These are phyloP conservation scores for Cyclotella sp. DNA, from an alignment of 108 stramenopile species.

Conservation along the genomic window DNA sequence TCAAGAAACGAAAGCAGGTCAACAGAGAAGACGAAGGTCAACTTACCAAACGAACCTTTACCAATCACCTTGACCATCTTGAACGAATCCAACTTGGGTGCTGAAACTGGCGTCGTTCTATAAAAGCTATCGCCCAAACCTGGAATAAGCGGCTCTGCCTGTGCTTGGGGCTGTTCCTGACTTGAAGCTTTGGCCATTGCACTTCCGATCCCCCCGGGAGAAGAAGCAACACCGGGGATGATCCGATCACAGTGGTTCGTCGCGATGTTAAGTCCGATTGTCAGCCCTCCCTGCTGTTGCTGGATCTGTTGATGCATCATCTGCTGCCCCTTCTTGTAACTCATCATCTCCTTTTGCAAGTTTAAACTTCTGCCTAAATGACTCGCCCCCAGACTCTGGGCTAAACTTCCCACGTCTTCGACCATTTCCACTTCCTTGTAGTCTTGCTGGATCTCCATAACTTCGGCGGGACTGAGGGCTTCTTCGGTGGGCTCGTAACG, in stretches of 20 bases:
- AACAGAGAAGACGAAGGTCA: background rate
- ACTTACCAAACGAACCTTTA: conserved; percentile 94
- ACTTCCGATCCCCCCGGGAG: conserved; percentile 75
- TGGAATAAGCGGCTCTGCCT: conserved; percentile 32
- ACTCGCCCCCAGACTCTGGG: conserved; percentile 83
- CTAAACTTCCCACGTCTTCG: conserved; percentile 87
- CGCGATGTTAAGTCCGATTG: conserved; percentile 4
- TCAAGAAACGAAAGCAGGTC: background rate
- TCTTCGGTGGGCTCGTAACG: conserved; percentile 79
- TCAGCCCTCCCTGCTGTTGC: conserved; percentile 23
- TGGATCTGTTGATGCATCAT: conserved; percentile 33
- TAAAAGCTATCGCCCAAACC: conserved; percentile 70
- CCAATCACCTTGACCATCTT: conserved; percentile 92
- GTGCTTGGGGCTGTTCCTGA: conserved; percentile 3
- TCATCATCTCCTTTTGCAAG: conserved; percentile 71
- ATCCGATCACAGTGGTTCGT: conserved; percentile 4
- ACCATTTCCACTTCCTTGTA: conserved; percentile 86
- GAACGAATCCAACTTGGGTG: conserved; percentile 87
- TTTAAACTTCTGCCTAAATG: conserved; percentile 81
- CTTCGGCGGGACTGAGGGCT: conserved; percentile 69
- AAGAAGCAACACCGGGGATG: background rate
- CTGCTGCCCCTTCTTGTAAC: conserved; percentile 26
- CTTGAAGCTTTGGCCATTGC: conserved; percentile 70
- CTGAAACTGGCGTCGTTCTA: conserved; percentile 64
- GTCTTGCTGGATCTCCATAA: conserved; percentile 62